Conservation (phyloP, 1,284 basidiomycete genomes). For the Meira miltonrushii region DNA sequence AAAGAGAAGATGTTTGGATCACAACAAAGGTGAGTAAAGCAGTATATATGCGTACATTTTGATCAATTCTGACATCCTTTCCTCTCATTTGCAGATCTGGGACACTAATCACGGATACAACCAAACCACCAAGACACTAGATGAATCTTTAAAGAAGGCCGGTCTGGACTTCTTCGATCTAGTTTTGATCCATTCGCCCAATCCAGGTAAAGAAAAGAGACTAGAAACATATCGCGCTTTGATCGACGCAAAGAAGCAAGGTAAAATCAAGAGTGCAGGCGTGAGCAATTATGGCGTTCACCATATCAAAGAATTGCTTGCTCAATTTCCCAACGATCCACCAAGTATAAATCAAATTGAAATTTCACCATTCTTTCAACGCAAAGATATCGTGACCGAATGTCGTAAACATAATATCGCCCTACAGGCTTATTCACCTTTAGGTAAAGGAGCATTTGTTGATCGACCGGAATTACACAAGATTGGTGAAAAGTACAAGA, state of each 20-base stretch:
- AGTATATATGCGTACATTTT: not conserved
- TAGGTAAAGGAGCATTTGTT: slow-evolving; percentile 18
- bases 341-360: slow-evolving; percentile 58
- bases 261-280: slow-evolving; percentile 25
- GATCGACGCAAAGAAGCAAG: slow-evolving; percentile 25
- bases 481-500: slow-evolving; percentile 58
- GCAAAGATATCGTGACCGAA: slow-evolving; percentile 70
- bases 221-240: slow-evolving; percentile 38
- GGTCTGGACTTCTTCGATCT: slow-evolving; percentile 37
- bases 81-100: slow-evolving; percentile 5
- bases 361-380: slow-evolving; percentile 74
- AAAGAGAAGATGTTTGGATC: slow-evolving; percentile 61
- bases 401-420: slow-evolving; percentile 66
- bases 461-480: slow-evolving; percentile 13
- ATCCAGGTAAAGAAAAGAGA: slow-evolving; percentile 31
- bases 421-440: slow-evolving; percentile 60
- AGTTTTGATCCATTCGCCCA: slow-evolving; percentile 45
- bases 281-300: slow-evolving; percentile 31
- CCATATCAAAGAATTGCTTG: slow-evolving; percentile 25
- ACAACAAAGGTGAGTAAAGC: slow-evolving; percentile 50
- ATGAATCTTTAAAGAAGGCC: slow-evolving; percentile 14
- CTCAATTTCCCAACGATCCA: slow-evolving; percentile 45
- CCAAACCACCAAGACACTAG: slow-evolving; percentile 19
- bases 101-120: slow-evolving; percentile 22
- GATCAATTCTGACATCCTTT: no score